These are phyloP conservation scores for Syzygium aromaticum DNA, from an alignment of 345 rosid genomes.

Conservation along the genomic window DNA sequence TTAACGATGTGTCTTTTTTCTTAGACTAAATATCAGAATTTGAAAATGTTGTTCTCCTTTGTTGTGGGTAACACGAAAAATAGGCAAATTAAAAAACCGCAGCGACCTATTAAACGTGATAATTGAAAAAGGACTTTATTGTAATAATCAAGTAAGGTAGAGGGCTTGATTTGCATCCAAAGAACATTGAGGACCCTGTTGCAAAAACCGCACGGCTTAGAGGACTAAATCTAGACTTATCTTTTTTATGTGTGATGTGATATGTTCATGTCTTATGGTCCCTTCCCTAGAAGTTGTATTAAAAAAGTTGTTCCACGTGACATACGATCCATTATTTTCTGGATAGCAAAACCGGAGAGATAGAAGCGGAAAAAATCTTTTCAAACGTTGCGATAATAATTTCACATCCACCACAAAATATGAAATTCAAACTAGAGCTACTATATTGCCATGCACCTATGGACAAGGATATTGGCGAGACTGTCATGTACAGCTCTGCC, in stretches of 20 bases:
- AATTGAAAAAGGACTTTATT: neutral
- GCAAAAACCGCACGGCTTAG: neutral
- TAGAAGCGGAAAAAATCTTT: neutral
- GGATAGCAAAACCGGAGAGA: neutral
- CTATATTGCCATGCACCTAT: accelerated
- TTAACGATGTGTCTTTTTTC: neutral
- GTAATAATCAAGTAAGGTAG: neutral
- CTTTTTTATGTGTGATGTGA: neutral
- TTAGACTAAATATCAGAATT: neutral
- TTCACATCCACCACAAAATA: accelerated
- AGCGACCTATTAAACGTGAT: neutral
- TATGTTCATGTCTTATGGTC: neutral
- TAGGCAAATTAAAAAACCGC: neutral
- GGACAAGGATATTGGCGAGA: neutral
- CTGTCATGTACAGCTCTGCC: neutral
- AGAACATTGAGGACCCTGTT: neutral
- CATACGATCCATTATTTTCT: neutral
- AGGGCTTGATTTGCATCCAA: neutral
- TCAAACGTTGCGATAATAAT: neutral
- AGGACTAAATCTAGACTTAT: neutral
- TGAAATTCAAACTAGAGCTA: neutral
- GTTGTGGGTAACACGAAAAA: neutral
- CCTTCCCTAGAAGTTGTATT: neutral
- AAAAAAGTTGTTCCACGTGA: neutral
- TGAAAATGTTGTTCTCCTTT: neutral